Evolutionary conservation across 495 filamentous ascomycete genomes (phyloP).

Genomic region (Neurospora africana): DNA sequence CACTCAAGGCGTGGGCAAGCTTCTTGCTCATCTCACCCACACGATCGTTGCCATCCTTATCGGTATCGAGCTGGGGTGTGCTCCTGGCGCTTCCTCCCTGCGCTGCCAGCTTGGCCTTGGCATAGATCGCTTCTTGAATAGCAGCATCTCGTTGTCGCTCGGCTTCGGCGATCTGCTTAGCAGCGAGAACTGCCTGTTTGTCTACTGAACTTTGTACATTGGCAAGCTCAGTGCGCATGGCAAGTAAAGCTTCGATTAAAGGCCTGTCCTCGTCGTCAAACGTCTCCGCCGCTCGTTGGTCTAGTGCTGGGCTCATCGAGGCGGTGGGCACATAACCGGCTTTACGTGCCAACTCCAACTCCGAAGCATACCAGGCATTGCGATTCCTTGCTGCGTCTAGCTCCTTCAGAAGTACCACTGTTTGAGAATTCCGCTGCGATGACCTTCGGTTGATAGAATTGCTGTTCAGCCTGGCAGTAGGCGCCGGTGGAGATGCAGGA

Average conservation of each 20-base stretch:
- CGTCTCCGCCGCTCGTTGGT: constrained; percentile 61
- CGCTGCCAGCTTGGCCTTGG: constrained; percentile 83
- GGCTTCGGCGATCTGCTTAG: constrained; percentile 80
- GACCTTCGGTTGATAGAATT: constrained; percentile 38
- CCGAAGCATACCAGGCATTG: constrained; percentile 95
- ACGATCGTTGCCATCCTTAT: constrained; percentile 54
- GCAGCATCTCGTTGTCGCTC: constrained; percentile 90
- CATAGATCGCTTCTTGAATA: constrained; percentile 85
- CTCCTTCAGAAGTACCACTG: constrained; percentile 62
- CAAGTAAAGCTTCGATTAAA: constrained; percentile 82
- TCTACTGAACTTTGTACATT: constrained; percentile 82
- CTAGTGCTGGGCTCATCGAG: constrained; percentile 61
- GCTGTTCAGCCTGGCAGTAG: constrained; percentile 35
- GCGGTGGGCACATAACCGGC: constrained; percentile 71
- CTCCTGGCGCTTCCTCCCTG: constrained; percentile 60
- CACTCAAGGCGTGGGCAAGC: constrained; percentile 66
- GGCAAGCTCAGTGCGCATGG: constrained; percentile 74
- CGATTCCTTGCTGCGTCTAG: constrained; percentile 70
- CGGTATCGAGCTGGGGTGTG: constrained; percentile 59
- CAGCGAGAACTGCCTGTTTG: constrained; percentile 70
- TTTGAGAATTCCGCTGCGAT: constrained; percentile 45
- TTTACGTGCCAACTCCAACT: constrained; percentile 80
- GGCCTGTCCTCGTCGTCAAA: constrained; percentile 87
- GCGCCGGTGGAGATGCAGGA: constrained; percentile 42
- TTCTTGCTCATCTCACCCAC: constrained; percentile 70